A percentile compares a stretch with the other conserved stretches of the same genome.
These are phyloP conservation scores for Alternaria sp. DNA, from an alignment of 2,329 filamentous ascomycete species.

Conservation along the genomic window DNA sequence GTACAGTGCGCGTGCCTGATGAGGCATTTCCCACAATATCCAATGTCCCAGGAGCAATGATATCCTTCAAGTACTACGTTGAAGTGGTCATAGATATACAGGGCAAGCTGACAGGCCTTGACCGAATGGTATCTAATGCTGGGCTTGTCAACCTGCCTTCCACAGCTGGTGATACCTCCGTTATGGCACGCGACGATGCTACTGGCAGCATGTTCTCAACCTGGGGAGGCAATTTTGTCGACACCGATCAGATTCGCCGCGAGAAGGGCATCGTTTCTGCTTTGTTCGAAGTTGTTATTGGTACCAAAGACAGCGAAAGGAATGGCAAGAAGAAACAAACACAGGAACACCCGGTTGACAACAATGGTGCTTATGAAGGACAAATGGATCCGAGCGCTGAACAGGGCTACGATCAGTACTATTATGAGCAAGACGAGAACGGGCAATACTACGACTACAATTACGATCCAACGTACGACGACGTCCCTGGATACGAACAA, in stretches of 20 bases:
- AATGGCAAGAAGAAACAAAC: slow-evolving; percentile 58
- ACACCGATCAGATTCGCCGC: slow-evolving; percentile 84
- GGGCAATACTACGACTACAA: slow-evolving; percentile 46
- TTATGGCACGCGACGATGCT: slow-evolving; percentile 45
- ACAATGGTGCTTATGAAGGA: slow-evolving; percentile 36
- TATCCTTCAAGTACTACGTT: slow-evolving; percentile 92
- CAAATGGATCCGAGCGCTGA: slow-evolving; percentile 25
- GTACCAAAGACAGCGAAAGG: slow-evolving; percentile 77
- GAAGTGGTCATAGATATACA: slow-evolving; percentile 94
- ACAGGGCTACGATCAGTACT: slow-evolving; percentile 36
- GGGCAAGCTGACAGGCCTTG: slow-evolving; percentile 80
- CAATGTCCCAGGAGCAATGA: slow-evolving; percentile 89
- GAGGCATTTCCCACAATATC: slow-evolving; percentile 92
- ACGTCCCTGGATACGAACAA: slow-evolving; percentile 41
- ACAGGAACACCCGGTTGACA: slow-evolving; percentile 20
- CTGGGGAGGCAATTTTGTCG: slow-evolving; percentile 76
- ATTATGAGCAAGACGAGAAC: slow-evolving; percentile 46
- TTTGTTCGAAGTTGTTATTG: slow-evolving; percentile 85
- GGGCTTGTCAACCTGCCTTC: slow-evolving; percentile 60
- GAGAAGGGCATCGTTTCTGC: slow-evolving; percentile 93
- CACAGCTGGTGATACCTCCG: slow-evolving; percentile 53
- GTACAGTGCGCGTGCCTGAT: slow-evolving; percentile 85
- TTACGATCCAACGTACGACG: slow-evolving; percentile 45
- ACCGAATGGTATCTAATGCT: slow-evolving; percentile 67
- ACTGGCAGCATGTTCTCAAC: slow-evolving; percentile 60